Evolutionary conservation across 2,329 filamentous ascomycete genomes (phyloP), one percentile per base, ranked within the genome.

Genomic region (Neofusicoccum laricinum): DNA sequence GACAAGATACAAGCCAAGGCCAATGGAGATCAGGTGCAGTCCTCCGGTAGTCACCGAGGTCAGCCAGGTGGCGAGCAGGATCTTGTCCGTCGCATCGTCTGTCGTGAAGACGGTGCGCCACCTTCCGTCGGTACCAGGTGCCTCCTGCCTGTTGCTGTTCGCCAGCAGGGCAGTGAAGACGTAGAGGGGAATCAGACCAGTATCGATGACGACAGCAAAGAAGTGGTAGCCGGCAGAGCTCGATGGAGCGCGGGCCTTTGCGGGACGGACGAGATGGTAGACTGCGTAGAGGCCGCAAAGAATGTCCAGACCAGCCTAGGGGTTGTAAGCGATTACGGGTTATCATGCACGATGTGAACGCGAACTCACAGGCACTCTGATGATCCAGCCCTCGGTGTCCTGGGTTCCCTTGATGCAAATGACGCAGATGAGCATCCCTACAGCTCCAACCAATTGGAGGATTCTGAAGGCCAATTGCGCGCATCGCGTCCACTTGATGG

Each of bases 181-280:
- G 68, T 87, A 87, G 73, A 89, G 88, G 0, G 87, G 85, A 38
- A 88, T 81, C 61, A 89, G 78, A 17, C 84, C 84, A n/a, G 81
- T 78, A 75, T 98, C 94, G 46, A 90, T 85, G 48, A 92, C 79
- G 11, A 86, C 83, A 2, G 93, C 87, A 75, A 97, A 98, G 64
- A 95, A 79, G 77, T 96, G 92, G 77, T 98, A 98, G 68, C 92
- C 94, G 14, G 92, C 89, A 17, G 92, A 91, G 21, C 92, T 96
- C 3, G 83, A 89, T 0, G 94, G 88, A 0, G 93, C 88, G 59
- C 93, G 87, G 49, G 83, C 85, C 53, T 86, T 87, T 0, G 91
- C 85, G 41, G 88, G 86, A 36, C 91, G 86, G 14, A 86, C 82
- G 43, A 96, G 86, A 75, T 97, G 93, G 71, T 91, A 95, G 66